A percentile compares a stretch with the other conserved stretches of the same genome.
phyloP scores from a whole-genome alignment of 176 grass and related monocot species.

The Thalia dealbata region DNA sequence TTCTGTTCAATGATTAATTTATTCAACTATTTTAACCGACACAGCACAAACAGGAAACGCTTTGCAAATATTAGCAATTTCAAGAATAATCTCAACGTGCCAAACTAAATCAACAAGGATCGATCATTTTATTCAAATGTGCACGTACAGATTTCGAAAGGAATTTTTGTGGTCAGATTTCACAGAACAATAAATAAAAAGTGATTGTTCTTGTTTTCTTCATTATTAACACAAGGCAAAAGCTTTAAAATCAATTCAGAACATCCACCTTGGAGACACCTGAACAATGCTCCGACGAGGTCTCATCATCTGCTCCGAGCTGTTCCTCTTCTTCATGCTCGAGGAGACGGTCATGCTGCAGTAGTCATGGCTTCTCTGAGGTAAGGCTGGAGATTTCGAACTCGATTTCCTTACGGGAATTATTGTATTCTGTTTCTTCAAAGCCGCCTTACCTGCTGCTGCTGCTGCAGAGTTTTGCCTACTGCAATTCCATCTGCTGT shows the following conservation, averaged over 20 bases:
- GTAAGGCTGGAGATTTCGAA: conserved; percentile 28
- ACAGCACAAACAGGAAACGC: too few relatives aligned
- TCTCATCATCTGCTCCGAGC: conserved; percentile 38
- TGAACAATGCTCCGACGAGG: conserved; percentile 37
- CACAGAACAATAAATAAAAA: too few relatives aligned
- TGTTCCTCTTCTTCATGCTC: conserved; percentile 79
- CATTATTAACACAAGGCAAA: background rate
- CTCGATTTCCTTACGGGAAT: conserved; percentile 51
- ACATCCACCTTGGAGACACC: conserved; percentile 79
- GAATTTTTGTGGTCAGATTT: too few relatives aligned
- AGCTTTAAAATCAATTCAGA: conserved; percentile 44
- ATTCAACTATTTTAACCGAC: too few relatives aligned
- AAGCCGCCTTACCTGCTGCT: conserved; percentile 23
- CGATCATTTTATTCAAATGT: too few relatives aligned
- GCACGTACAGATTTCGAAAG: too few relatives aligned
- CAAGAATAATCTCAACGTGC: too few relatives aligned
- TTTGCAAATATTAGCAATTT: too few relatives aligned
- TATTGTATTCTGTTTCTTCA: conserved; percentile 57
- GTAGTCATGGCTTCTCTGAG: conserved; percentile 64
- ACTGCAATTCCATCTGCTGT: conserved; percentile 48
- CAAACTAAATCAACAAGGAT: too few relatives aligned
- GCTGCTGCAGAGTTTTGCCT: conserved; percentile 27
- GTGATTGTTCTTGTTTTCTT: too few relatives aligned
- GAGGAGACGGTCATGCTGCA: conserved; percentile 85
- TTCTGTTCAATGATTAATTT: too few relatives aligned